Evolutionary conservation across 2,329 filamentous ascomycete genomes (phyloP).

Genomic region (Rachicladosporium sp.): DNA sequence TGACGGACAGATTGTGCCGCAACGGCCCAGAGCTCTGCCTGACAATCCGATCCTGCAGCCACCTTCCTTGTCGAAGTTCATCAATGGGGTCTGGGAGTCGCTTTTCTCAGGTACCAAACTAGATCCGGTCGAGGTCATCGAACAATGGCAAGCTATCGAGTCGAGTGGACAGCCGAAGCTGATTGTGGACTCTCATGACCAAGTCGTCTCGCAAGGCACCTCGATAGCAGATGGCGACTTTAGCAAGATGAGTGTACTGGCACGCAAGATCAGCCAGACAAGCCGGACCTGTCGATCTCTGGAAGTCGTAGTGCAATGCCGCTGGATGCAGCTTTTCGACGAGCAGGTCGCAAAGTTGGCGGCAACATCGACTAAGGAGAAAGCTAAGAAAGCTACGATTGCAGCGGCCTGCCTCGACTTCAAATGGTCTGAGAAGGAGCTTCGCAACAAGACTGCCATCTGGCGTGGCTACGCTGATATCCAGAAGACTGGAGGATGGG

Average conservation of each 20-base stretch:
- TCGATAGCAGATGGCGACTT: conserved; percentile 21
- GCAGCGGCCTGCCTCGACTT: conserved; percentile 43
- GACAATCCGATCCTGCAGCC: conserved; percentile 33
- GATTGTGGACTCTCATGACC: conserved; percentile 12
- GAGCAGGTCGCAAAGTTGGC: conserved; percentile 35
- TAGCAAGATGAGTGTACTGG: conserved; percentile 31
- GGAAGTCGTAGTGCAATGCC: conserved; percentile 47
- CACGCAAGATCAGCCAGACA: conserved; percentile 35
- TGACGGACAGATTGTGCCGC: conserved; percentile 9
- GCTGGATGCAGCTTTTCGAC: conserved; percentile 45
- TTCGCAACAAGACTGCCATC: conserved; percentile 41
- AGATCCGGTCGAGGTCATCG: conserved; percentile 26
- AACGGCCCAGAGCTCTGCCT: conserved; percentile 12
- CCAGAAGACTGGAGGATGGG: conserved; percentile 45
- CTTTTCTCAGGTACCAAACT: conserved; percentile 32
- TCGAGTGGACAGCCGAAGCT: conserved; percentile 16
- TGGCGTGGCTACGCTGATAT: conserved; percentile 50
- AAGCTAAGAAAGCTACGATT: conserved; percentile 40
- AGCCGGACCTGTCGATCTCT: conserved; percentile 43
- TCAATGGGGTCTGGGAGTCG: conserved; percentile 39
- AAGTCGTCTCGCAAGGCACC: conserved; percentile 10
- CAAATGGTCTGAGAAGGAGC: conserved; percentile 45
- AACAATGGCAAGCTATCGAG: conserved; percentile 23
- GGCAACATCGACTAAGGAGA: conserved; percentile 18
- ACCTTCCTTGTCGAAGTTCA: conserved; percentile 36